Percentiles rank a stretch among this genome's conserved stretches.
Evolutionary conservation across 2,329 filamentous ascomycete genomes (phyloP).

Genomic region (Sporothrix schenckii): DNA sequence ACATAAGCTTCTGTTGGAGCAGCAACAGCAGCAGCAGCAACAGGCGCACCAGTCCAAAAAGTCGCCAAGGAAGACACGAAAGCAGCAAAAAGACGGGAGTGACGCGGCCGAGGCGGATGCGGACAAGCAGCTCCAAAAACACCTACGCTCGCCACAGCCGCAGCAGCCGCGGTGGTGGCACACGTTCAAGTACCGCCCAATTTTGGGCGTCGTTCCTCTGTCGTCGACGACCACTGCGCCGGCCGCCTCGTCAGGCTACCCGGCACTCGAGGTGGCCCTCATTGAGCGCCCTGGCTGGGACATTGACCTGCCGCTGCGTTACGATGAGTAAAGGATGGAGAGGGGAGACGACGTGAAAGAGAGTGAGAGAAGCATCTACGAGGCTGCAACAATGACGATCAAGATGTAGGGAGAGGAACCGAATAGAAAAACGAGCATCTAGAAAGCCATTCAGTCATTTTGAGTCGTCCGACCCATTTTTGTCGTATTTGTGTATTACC

Average conservation of each 20-base stretch:
- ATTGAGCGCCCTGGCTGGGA: slow-evolving; percentile 87
- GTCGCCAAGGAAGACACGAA: slow-evolving; percentile 21
- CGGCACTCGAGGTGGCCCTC: slow-evolving; percentile 74
- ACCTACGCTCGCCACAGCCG: slow-evolving; percentile 1
- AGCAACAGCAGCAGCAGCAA: not conserved
- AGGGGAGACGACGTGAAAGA: not conserved
- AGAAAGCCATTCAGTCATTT: slow-evolving; percentile 5
- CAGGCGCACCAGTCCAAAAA: not conserved
- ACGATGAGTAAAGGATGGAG: slow-evolving; percentile 41
- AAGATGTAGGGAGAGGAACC: too few species aligned
- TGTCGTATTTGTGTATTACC: slow-evolving; percentile 22
- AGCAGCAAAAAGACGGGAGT: slow-evolving; percentile 2
- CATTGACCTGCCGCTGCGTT: slow-evolving; percentile 73
- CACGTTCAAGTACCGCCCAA: slow-evolving; percentile 92
- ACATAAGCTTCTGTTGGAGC: not conserved
- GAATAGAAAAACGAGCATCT: not conserved
- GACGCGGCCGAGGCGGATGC: slow-evolving; percentile 31
- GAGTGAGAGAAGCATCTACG: not conserved
- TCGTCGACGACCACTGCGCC: slow-evolving; percentile 28
- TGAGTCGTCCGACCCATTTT: not conserved
- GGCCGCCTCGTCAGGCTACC: slow-evolving; percentile 27
- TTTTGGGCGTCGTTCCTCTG: slow-evolving; percentile 69
- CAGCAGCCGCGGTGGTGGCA: slow-evolving; percentile 64
- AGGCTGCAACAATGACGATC: too few species aligned
- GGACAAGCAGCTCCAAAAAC: slow-evolving; percentile 16